These are phyloP conservation scores for Fusarium nisikadoi DNA, from an alignment of 2,329 filamentous ascomycete species.

Conservation along the genomic window DNA sequence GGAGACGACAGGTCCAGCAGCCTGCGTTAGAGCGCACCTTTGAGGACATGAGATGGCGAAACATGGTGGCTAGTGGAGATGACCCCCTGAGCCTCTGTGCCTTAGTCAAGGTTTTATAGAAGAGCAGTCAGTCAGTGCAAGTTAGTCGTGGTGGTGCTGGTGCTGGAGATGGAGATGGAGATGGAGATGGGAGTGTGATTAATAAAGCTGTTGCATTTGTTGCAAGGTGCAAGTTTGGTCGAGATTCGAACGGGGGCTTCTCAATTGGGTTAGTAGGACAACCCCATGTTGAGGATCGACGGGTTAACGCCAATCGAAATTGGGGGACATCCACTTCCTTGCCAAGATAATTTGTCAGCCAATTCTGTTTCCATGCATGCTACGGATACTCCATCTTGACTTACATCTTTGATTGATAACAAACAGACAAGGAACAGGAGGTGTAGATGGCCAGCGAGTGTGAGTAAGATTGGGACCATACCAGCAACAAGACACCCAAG, in stretches of 20 bases:
- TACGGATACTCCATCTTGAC: neutral
- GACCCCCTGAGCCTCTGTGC: neutral
- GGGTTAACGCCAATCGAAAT: conserved; percentile 22
- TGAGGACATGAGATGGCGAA: conserved; percentile 45
- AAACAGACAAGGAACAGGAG: neutral
- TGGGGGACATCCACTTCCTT: neutral
- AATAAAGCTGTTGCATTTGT: conserved; percentile 3
- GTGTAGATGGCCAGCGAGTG: neutral
- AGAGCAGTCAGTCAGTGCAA: neutral
- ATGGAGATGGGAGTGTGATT: neutral
- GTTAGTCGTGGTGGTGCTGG: neutral
- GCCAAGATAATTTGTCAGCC: conserved; percentile 28
- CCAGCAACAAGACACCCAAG: neutral
- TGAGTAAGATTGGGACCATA: neutral
- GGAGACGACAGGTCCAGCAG: conserved; percentile 70
- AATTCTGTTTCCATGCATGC: neutral
- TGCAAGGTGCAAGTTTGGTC: conserved; percentile 4
- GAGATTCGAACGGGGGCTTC: conserved; percentile 7
- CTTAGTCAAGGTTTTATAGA: neutral
- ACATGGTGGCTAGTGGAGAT: conserved; percentile 31
- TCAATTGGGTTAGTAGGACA: conserved; percentile 22
- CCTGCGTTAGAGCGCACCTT: conserved; percentile 57
- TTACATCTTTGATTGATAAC: neutral
- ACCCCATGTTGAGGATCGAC: conserved; percentile 32
- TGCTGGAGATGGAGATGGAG: neutral